phyloP scores from a whole-genome alignment of 1,284 basidiomycete genomes.

The Xerocomus minutiporus region DNA sequence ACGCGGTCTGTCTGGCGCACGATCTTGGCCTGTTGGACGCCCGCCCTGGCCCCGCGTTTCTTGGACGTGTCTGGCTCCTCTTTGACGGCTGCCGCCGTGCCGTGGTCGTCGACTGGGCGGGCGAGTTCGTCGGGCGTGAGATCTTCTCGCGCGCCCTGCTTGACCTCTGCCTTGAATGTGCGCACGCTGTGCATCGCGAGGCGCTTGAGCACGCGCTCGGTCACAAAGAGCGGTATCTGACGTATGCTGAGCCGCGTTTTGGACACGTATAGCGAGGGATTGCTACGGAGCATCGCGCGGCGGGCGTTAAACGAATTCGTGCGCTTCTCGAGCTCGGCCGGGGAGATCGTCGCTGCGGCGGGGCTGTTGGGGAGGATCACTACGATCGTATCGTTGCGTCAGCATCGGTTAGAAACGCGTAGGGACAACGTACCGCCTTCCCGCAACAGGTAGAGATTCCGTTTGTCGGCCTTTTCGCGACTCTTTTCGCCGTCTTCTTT shows the following conservation, averaged over 20 bases:
- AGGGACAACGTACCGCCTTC: constrained; percentile 73
- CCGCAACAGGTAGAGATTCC: constrained; percentile 92
- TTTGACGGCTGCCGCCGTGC: constrained; percentile 27
- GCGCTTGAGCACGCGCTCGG: constrained; percentile 85
- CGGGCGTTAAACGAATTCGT: constrained; percentile 81
- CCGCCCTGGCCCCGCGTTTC: constrained; percentile 34
- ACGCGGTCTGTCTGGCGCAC: constrained; percentile 83
- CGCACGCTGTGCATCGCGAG: constrained; percentile 80
- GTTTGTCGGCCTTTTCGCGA: constrained; percentile 89
- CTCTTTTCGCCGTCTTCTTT: constrained; percentile 83
- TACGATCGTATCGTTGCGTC: constrained; percentile 29
- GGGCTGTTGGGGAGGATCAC: constrained; percentile 86
- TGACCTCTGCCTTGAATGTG: constrained; percentile 79
- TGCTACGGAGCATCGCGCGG: constrained; percentile 74
- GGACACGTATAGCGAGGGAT: constrained; percentile 92
- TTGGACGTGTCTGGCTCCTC: constrained; percentile 32
- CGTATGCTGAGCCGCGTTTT: constrained; percentile 91
- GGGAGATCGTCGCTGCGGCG: constrained; percentile 63
- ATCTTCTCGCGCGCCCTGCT: constrained; percentile 53
- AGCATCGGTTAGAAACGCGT: not conserved
- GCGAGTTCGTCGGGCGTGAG: constrained; percentile 74
- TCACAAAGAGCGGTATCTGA: constrained; percentile 87
- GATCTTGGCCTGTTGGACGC: constrained; percentile 86
- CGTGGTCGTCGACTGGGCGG: constrained; percentile 26
- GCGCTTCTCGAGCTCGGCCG: constrained; percentile 79